These are phyloP conservation scores for Calonectria ilicicola DNA, from an alignment of 2,329 filamentous ascomycete genomes.

Conservation along the genomic window DNA sequence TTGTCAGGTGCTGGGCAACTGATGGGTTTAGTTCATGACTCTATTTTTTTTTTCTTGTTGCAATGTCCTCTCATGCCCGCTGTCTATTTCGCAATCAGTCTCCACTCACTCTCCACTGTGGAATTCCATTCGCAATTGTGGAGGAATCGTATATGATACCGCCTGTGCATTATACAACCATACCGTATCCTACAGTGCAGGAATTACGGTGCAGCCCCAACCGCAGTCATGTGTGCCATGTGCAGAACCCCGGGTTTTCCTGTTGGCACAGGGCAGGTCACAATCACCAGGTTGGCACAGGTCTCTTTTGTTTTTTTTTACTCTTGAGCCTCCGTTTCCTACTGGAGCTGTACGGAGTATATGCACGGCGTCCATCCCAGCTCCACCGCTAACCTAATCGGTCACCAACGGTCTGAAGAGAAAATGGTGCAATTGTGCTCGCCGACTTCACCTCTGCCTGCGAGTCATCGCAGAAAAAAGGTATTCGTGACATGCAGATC, in stretches of 20 bases:
- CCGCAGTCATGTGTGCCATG: conserved; percentile 19
- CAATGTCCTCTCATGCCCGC: background rate
- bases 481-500: conserved; percentile 43
- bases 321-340: conserved; percentile 10
- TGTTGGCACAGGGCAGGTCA: conserved; percentile 20
- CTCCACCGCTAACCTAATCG: conserved; percentile 32
- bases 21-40: background rate
- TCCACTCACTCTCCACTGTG: conserved; percentile 22
- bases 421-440: conserved; percentile 27
- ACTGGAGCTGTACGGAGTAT: background rate
- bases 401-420: conserved; percentile 31
- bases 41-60: conserved; percentile 9
- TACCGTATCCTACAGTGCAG: background rate
- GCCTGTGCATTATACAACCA: background rate
- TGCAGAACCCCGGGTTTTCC: conserved; percentile 11
- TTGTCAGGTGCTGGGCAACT: conserved; percentile 36
- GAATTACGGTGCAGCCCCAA: background rate
- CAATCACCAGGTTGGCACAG: conserved; percentile 5
- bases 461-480: conserved; percentile 40
- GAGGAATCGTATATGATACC: conserved; percentile 20
- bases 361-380: conserved; percentile 21
- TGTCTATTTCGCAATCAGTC: conserved; percentile 18
- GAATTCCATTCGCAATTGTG: conserved; percentile 23
- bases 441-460: conserved; percentile 38
- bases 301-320: background rate